Percentiles rank a stretch among this genome's conserved stretches.
Evolutionary conservation across 345 rosid species (phyloP).

Genomic region (Viola odorata): DNA sequence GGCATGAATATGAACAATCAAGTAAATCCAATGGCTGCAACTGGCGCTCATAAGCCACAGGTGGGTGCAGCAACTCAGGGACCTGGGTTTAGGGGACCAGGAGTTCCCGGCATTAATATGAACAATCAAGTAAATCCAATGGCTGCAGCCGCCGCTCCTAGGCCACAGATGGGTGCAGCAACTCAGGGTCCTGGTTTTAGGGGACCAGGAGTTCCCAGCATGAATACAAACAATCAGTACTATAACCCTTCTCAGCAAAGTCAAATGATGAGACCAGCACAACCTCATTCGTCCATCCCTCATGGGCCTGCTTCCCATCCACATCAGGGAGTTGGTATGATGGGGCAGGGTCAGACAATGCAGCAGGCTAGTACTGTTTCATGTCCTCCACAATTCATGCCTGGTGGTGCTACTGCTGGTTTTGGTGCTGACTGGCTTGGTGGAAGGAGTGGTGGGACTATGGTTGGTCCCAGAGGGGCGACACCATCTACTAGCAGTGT

Average conservation of each 20-base stretch:
- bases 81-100: slow-evolving; percentile 57
- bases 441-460: slow-evolving; percentile 42
- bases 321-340: slow-evolving; percentile 40
- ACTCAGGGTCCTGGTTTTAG: slow-evolving; percentile 51
- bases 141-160: slow-evolving; percentile 33
- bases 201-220: slow-evolving; percentile 55
- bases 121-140: slow-evolving; percentile 34
- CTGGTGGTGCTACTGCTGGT: slow-evolving; percentile 32
- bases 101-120: slow-evolving; percentile 43
- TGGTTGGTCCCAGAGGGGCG: slow-evolving; percentile 39
- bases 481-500: slow-evolving; percentile 19
- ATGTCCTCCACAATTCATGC: slow-evolving; percentile 39
- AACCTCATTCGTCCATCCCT: slow-evolving; percentile 31
- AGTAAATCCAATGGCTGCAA: slow-evolving; percentile 15
- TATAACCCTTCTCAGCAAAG: slow-evolving; percentile 52
- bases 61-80: slow-evolving; percentile 36
- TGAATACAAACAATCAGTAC: slow-evolving; percentile 34
- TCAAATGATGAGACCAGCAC: slow-evolving; percentile 47
- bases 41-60: slow-evolving; percentile 30
- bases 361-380: slow-evolving; percentile 29
- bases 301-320: slow-evolving; percentile 44
- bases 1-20: slow-evolving; percentile 41
- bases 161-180: slow-evolving; percentile 31
- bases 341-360: slow-evolving; percentile 37
- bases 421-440: slow-evolving; percentile 48